phyloP scores from a whole-genome alignment of 192 early-diverging fungal species.

The Dispira parvispora region DNA sequence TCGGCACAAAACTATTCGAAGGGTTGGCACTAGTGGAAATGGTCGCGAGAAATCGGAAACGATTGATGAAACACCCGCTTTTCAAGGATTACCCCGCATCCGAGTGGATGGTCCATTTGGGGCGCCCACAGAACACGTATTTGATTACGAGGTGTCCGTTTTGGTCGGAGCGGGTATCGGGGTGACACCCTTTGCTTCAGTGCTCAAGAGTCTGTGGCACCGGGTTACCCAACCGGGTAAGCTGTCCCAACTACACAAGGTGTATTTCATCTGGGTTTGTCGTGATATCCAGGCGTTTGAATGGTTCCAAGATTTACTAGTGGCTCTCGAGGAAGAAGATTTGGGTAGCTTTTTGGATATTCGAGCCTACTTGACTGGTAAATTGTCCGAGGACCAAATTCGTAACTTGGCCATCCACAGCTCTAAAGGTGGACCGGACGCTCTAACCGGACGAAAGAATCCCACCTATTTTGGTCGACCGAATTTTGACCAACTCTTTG shows the following conservation, averaged over 20 bases:
- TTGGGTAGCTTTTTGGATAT: constrained; percentile 44
- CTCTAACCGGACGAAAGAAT: constrained; percentile 27
- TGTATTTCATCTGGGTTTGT: constrained; percentile 66
- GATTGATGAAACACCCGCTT: constrained; percentile 11
- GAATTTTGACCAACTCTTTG: constrained; percentile 27
- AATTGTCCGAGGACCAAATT: constrained; percentile 40
- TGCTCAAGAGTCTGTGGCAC: constrained; percentile 60
- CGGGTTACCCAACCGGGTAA: constrained; percentile 38
- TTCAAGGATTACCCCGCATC: constrained; percentile 30
- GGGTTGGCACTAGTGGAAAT: not conserved
- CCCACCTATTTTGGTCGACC: constrained; percentile 31
- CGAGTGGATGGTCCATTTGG: constrained; percentile 60
- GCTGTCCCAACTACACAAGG: constrained; percentile 34
- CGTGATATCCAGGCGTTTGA: constrained; percentile 54
- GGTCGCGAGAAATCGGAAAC: constrained; percentile 10
- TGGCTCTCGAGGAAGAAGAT: constrained; percentile 42
- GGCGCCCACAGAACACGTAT: constrained; percentile 52
- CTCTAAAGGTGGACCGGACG: constrained; percentile 24
- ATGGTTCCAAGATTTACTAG: constrained; percentile 67
- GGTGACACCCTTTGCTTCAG: constrained; percentile 57
- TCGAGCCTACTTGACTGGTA: constrained; percentile 52
- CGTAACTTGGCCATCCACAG: constrained; percentile 41
- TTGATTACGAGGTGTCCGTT: constrained; percentile 51
- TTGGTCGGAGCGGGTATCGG: constrained; percentile 69
- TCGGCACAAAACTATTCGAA: not conserved